Conservation (phyloP, 2,329 filamentous ascomycete species). For the Scytalidium sp. region DNA sequence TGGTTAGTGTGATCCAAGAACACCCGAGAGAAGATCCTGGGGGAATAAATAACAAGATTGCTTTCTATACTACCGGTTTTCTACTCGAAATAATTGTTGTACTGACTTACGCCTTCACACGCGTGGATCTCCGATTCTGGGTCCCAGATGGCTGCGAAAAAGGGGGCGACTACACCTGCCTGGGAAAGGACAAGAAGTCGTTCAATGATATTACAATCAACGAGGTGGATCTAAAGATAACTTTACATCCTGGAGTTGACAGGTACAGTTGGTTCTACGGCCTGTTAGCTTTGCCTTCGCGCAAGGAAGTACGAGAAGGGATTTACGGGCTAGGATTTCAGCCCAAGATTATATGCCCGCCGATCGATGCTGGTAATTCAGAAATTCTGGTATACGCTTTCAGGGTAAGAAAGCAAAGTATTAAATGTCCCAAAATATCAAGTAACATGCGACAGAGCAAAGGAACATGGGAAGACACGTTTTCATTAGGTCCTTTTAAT, state of each 20-base stretch:
- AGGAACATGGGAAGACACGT: neutral
- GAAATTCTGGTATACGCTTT: constrained; percentile 13
- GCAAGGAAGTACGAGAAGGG: constrained; percentile 7
- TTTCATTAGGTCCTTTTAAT: neutral
- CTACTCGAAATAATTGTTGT: constrained; percentile 70
- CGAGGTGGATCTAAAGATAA: constrained; percentile 11
- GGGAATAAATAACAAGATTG: constrained; percentile 53
- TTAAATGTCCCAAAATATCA: neutral
- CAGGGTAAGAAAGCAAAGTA: constrained; percentile 4
- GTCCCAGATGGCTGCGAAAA: constrained; percentile 66
- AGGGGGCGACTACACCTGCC: constrained; percentile 40
- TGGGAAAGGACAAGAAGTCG: constrained; percentile 2
- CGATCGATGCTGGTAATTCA: constrained; percentile 10
- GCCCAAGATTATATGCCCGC: constrained; percentile 6
- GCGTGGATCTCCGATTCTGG: constrained; percentile 74
- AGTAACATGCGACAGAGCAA: neutral
- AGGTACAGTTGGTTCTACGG: neutral
- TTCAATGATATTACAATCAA: constrained; percentile 3
- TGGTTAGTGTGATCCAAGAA: constrained; percentile 55
- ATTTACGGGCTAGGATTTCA: constrained; percentile 8
- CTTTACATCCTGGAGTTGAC: constrained; percentile 1
- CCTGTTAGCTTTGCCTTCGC: neutral
- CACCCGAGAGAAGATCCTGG: constrained; percentile 6
- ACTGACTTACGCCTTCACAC: constrained; percentile 60
- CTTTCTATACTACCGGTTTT: constrained; percentile 80